These are phyloP conservation scores for Cladosporium sp. DNA, from an alignment of 2,329 filamentous ascomycete species.

Conservation along the genomic window DNA sequence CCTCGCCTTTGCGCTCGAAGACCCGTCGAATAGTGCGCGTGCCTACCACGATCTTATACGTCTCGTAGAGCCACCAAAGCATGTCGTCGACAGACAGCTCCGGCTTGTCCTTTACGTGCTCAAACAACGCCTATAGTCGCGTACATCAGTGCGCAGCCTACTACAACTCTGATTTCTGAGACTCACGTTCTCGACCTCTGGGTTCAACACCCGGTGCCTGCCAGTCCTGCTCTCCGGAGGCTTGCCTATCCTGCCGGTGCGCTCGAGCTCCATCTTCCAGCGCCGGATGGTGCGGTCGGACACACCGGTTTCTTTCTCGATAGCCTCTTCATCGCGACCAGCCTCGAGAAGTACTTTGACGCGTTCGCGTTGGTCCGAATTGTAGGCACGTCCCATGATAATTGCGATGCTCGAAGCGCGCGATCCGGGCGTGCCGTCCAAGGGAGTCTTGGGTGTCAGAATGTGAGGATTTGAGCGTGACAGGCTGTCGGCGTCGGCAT, in stretches of 20 bases:
- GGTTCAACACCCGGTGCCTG: conserved; percentile 31
- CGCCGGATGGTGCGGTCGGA: conserved; percentile 32
- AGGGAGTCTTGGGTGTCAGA: too few relatives aligned
- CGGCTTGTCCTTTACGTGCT: conserved; percentile 32
- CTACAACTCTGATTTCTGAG: neutral
- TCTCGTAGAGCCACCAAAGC: conserved; percentile 37
- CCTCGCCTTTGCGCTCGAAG: conserved; percentile 33
- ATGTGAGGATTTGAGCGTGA: too few relatives aligned
- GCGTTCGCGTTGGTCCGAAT: conserved; percentile 23
- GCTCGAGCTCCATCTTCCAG: conserved; percentile 36
- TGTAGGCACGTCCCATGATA: conserved; percentile 25
- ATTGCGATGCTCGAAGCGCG: too few relatives aligned
- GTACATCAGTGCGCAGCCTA: neutral
- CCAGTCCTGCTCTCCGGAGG: conserved; percentile 34
- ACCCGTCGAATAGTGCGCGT: conserved; percentile 35
- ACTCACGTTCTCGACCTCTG: conserved; percentile 31
- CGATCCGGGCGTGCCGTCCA: too few relatives aligned
- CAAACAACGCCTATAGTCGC: conserved; percentile 27
- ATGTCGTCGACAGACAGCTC: conserved; percentile 35
- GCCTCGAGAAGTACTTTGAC: conserved; percentile 29
- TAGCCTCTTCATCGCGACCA: conserved; percentile 32
- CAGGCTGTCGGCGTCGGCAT: too few relatives aligned
- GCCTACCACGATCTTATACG: conserved; percentile 33
- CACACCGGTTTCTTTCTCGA: conserved; percentile 35
- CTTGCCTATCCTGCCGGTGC: conserved; percentile 35